phyloP scores from a whole-genome alignment of 2,329 filamentous ascomycete genomes.

The Aspergillus sp. region DNA sequence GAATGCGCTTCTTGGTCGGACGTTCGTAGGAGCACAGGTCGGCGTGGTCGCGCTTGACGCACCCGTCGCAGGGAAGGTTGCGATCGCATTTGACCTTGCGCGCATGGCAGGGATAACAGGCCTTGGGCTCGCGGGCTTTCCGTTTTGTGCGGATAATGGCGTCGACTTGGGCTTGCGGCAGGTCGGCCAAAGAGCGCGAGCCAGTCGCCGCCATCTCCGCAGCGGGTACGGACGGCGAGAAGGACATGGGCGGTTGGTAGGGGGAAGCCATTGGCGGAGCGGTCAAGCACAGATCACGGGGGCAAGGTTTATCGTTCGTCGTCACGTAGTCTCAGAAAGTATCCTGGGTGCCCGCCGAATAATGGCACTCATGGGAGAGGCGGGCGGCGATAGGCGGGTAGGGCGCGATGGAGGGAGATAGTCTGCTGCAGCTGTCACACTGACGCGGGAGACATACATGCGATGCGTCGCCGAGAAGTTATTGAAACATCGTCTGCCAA shows the following conservation, averaged over 20 bases:
- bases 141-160: constrained; percentile 48
- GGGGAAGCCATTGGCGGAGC: constrained; percentile 26
- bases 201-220: constrained; percentile 23
- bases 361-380: neutral
- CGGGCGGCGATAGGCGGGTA: neutral
- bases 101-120: constrained; percentile 46
- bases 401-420: neutral
- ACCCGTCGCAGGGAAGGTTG: constrained; percentile 48
- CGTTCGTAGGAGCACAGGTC: constrained; percentile 50
- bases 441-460: neutral
- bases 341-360: neutral
- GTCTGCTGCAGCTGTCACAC: neutral
- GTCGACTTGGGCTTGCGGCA: constrained; percentile 46
- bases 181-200: constrained; percentile 34
- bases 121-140: constrained; percentile 48
- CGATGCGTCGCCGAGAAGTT: neutral
- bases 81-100: constrained; percentile 51
- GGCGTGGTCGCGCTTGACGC: constrained; percentile 49
- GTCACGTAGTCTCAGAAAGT: neutral
- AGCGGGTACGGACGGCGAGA: constrained; percentile 24
- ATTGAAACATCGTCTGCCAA: neutral
- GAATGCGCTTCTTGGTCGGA: constrained; percentile 44
- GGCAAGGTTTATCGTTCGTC: neutral
- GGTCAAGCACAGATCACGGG: neutral
- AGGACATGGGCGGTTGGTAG: constrained; percentile 27